These are phyloP conservation scores for Porcisia deanei DNA, from an alignment of 208 protist genomes.

Conservation along the genomic window DNA sequence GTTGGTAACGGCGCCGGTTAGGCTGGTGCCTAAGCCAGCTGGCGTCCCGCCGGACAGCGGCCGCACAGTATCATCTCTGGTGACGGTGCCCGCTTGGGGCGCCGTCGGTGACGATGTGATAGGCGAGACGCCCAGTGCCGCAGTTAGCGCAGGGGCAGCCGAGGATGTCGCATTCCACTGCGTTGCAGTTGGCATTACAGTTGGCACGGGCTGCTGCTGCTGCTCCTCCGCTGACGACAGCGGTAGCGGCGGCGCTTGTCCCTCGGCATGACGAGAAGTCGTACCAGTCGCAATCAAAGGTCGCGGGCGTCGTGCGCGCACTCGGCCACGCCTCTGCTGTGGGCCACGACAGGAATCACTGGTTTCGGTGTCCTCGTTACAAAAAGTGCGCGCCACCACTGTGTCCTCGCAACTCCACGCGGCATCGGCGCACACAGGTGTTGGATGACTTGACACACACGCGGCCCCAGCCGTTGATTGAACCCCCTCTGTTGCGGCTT, in stretches of 20 bases:
- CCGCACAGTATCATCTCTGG: background rate
- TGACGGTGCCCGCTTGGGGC: background rate
- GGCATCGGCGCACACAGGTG: background rate
- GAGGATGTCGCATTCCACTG: background rate
- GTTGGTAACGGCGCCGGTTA: background rate
- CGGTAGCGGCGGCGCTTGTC: background rate
- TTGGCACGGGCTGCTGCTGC: background rate
- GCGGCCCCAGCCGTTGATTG: background rate
- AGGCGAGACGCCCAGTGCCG: background rate
- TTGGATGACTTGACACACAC: conserved; percentile 5
- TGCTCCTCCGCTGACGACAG: background rate
- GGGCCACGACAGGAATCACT: background rate
- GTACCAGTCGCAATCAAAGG: background rate
- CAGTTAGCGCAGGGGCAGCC: background rate
- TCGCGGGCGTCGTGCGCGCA: background rate
- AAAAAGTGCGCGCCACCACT: background rate
- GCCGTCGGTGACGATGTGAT: background rate
- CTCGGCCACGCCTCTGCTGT: background rate
- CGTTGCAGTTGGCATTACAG: background rate
- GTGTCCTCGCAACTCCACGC: conserved; percentile 7
- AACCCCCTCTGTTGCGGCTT: background rate
- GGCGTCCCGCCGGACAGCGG: background rate
- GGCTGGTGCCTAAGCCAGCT: background rate
- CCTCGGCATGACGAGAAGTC: background rate
- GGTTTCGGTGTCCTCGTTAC: background rate